Evolutionary conservation across 2,329 filamentous ascomycete species (phyloP).

Genomic region (Aureobasidium sp.): DNA sequence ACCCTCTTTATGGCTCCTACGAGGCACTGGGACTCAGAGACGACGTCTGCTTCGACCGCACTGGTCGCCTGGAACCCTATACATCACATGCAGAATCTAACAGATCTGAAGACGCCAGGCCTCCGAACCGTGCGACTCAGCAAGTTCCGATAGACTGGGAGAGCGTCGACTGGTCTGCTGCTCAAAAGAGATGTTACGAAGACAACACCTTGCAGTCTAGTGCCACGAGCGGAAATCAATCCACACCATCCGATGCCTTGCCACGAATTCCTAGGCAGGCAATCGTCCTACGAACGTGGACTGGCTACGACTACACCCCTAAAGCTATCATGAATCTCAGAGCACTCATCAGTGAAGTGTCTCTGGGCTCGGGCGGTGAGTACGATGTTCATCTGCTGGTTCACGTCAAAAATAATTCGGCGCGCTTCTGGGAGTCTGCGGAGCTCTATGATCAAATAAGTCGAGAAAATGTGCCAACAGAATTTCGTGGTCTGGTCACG

Average conservation of each 20-base stretch:
- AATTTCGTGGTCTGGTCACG: constrained; percentile 82
- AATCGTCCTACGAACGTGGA: constrained; percentile 76
- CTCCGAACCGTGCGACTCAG: too few relatives aligned
- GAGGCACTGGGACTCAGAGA: constrained; percentile 40
- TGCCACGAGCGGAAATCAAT: not conserved
- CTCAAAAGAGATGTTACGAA: not conserved
- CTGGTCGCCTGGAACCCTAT: constrained; percentile 43
- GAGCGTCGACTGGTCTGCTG: not conserved
- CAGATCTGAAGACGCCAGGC: too few relatives aligned
- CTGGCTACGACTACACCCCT: constrained; percentile 68
- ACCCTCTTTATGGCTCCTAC: constrained; percentile 43
- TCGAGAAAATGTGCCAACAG: constrained; percentile 63
- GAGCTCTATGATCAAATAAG: constrained; percentile 61
- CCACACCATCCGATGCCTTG: too few relatives aligned
- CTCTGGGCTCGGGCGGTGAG: constrained; percentile 72
- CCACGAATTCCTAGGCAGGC: constrained; percentile 55
- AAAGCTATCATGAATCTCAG: constrained; percentile 75
- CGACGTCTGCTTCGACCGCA: constrained; percentile 45
- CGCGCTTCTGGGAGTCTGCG: constrained; percentile 72
- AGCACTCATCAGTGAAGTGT: constrained; percentile 74
- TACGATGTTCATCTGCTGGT: constrained; percentile 83
- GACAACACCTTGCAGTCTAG: not conserved
- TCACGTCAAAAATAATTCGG: constrained; percentile 68
- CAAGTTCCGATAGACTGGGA: not conserved
- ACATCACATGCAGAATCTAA: constrained; percentile 40